These are phyloP conservation scores for Ascobolus immersus DNA, from an alignment of 495 filamentous ascomycete species.

Conservation along the genomic window DNA sequence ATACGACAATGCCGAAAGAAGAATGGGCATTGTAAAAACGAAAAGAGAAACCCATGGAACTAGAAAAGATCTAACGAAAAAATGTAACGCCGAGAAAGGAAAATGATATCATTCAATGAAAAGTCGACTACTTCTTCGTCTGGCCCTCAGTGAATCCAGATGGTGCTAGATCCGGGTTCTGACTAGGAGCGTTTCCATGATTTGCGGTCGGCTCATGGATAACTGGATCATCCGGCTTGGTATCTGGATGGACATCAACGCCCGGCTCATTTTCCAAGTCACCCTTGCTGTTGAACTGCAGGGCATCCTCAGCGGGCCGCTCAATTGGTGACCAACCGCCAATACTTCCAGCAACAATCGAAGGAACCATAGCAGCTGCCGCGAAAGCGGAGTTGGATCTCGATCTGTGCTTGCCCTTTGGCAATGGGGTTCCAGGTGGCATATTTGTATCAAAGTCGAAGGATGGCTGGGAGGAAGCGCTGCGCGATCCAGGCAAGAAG, in stretches of 20 bases:
- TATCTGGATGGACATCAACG: slow-evolving; percentile 31
- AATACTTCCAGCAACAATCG: slow-evolving; percentile 47
- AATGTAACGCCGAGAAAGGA: too few species aligned
- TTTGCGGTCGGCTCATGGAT: slow-evolving; percentile 21
- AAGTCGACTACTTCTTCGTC: too few species aligned
- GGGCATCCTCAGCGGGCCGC: slow-evolving; percentile 14
- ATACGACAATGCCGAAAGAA: too few species aligned
- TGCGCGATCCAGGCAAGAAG: not conserved
- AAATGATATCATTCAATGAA: too few species aligned
- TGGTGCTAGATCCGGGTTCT: slow-evolving; percentile 16
- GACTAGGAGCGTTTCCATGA: slow-evolving; percentile 29
- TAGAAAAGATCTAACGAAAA: too few species aligned
- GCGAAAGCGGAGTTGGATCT: slow-evolving; percentile 48
- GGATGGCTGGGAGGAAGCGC: not conserved
- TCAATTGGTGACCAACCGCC: slow-evolving; percentile 49
- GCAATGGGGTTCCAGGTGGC: slow-evolving; percentile 8
- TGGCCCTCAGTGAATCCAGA: too few species aligned
- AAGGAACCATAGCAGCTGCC: slow-evolving; percentile 38
- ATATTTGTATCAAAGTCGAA: slow-evolving; percentile 1
- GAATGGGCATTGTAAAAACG: too few species aligned
- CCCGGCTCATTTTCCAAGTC: slow-evolving; percentile 18
- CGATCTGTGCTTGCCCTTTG: slow-evolving; percentile 24
- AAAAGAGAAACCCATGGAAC: too few species aligned
- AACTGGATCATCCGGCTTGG: slow-evolving; percentile 28
- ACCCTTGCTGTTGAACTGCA: slow-evolving; percentile 2